These are phyloP conservation scores for Glarea lozoyensis DNA, from an alignment of 495 filamentous ascomycete genomes.

Conservation along the genomic window DNA sequence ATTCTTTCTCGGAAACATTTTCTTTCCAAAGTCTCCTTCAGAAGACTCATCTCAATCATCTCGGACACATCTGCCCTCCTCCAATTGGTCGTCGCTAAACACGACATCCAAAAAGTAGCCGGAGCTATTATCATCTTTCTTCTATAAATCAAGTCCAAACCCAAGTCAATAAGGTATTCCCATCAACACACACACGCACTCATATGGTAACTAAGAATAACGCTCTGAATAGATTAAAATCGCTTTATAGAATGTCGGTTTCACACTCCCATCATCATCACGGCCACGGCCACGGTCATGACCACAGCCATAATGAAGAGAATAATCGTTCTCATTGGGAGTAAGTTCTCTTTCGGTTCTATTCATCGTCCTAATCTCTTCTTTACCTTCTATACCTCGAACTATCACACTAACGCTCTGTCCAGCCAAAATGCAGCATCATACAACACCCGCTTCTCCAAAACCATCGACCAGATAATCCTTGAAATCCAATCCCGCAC, in stretches of 20 bases:
- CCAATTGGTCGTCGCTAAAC: neutral
- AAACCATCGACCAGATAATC: conserved; percentile 20
- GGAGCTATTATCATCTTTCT: no score
- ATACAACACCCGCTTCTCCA: conserved; percentile 19
- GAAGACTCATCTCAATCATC: neutral
- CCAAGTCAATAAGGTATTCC: no score
- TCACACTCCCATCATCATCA: neutral
- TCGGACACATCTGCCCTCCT: neutral
- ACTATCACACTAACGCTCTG: neutral
- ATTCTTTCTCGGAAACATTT: no score
- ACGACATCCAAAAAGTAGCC: neutral
- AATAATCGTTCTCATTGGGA: conserved; percentile 16
- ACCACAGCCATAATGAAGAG: conserved; percentile 6
- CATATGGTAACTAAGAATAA: no score
- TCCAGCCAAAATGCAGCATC: conserved; percentile 15
- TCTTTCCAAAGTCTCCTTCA: neutral
- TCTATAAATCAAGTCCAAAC: no score
- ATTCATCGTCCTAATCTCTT: neutral
- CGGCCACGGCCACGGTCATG: neutral
- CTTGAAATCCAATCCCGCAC: conserved; percentile 13
- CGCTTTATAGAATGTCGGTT: no score
- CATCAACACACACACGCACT: no score
- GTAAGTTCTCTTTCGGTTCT: conserved; percentile 9
- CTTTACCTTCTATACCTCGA: neutral
- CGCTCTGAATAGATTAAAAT: no score